Evolutionary conservation across 1,284 basidiomycete genomes (phyloP).

Genomic region (Melampsora americana): DNA sequence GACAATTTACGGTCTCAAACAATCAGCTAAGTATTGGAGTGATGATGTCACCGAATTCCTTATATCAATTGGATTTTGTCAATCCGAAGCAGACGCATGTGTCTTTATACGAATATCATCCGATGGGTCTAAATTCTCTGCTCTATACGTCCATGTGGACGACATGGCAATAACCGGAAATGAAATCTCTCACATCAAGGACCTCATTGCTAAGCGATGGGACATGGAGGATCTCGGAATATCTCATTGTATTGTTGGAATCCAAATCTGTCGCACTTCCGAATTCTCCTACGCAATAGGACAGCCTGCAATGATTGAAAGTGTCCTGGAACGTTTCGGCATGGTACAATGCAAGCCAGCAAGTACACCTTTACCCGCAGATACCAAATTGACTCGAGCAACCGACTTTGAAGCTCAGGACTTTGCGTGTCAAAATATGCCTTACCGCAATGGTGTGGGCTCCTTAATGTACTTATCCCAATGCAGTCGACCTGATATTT

Average conservation of each 20-base stretch:
- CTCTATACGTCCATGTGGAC: not conserved
- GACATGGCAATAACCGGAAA: too few relatives aligned
- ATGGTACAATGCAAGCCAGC: not conserved
- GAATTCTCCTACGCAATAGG: not conserved
- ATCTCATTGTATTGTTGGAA: not conserved
- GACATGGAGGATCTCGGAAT: constrained; percentile 1
- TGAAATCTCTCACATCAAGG: not conserved
- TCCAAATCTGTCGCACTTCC: not conserved
- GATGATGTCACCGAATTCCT: not conserved
- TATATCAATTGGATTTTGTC: not conserved
- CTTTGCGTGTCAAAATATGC: not conserved
- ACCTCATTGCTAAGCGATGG: not conserved
- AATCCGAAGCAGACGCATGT: not conserved
- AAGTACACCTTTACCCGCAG: not conserved
- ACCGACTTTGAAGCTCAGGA: not conserved
- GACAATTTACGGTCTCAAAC: constrained; percentile 4
- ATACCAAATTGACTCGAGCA: not conserved
- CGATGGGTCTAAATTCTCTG: not conserved
- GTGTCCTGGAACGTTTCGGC: not conserved
- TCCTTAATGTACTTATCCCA: constrained; percentile 1
- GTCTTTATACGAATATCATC: not conserved
- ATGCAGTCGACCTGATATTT: constrained; percentile 1
- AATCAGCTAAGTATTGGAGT: not conserved
- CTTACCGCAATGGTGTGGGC: not conserved
- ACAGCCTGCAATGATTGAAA: not conserved